Base-by-base conservation (phyloP, 768 basidiomycete genomes). In the Rossbeevera mucosa region DNA sequence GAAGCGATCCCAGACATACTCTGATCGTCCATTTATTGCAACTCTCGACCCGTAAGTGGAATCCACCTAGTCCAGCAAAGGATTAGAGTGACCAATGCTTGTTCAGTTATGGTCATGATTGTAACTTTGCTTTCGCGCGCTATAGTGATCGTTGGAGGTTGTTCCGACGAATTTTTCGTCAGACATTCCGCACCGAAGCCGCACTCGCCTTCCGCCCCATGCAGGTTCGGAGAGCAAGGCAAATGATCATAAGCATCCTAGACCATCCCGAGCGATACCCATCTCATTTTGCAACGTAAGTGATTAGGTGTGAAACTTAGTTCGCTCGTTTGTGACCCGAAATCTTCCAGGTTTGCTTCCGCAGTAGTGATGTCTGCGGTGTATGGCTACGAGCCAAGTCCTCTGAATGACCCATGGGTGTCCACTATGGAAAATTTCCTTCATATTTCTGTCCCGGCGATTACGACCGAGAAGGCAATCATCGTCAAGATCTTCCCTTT, bases 291-390 rank as follows among this genome's bases (percentile, higher is more conserved):
- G 26, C 44, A 7, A 58, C 44, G 36, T 58, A 24, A 50, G 52
- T 2, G 12, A 12, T 44, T 5, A 11, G 13, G 20, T 26, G 22
- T 8, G 11, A 9, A 18, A 1, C 13, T 13, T 8, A 0, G 12
- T 22, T 42, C n/a, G 41, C 22, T 24, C 7, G 13, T 33, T 0
- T 8, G 12, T 24, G 31, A 33, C 0, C 7, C 16, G 9, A 8
- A 42, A 4, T 26, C 8, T n/a, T 21, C 11, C 2, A 71, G 73
- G 33, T 58, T 65, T 28, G 58, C 73, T 8, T 64, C 60, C 57
- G 52, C 67, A 58, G 68, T 74, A 45, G 57, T 60, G 1, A 50
- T 64, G 40, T 48, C 44, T 16, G 28, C 14, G 11, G 38, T 56
- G 7, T 57, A 59, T 24, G 60, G 50, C 44, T 64, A 64, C 20